A percentile compares a stretch with the other conserved stretches of the same genome.
Evolutionary conservation across 2,329 filamentous ascomycete species (phyloP).

Genomic region (Ceratocystis colombiana): DNA sequence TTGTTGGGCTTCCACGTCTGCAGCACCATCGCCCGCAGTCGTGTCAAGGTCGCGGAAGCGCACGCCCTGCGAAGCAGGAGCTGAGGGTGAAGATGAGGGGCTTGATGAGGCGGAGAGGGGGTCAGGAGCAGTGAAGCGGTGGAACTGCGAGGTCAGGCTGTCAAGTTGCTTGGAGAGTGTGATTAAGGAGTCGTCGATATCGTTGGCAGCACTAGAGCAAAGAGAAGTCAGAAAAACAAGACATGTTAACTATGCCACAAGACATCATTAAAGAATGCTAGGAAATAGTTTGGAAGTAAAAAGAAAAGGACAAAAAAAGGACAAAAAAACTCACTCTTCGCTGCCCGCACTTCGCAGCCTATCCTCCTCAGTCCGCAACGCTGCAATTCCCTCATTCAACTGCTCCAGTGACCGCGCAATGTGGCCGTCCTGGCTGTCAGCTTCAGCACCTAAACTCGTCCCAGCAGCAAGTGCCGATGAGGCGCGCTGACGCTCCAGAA

Average conservation of each 20-base stretch:
- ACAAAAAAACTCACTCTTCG: slow-evolving; percentile 42
- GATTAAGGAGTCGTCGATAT: slow-evolving; percentile 54
- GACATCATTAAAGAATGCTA: too few relatives aligned
- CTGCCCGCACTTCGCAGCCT: slow-evolving; percentile 55
- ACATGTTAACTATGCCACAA: too few relatives aligned
- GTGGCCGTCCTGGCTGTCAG: slow-evolving; percentile 74
- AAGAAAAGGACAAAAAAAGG: background rate
- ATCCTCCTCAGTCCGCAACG: slow-evolving; percentile 53
- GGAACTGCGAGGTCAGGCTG: slow-evolving; percentile 71
- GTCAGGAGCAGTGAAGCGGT: slow-evolving; percentile 51
- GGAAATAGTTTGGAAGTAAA: background rate
- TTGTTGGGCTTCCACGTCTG: slow-evolving; percentile 36
- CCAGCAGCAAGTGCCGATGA: slow-evolving; percentile 17
- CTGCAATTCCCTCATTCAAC: slow-evolving; percentile 66
- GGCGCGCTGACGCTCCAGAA: slow-evolving; percentile 83
- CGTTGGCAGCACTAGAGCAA: slow-evolving; percentile 36
- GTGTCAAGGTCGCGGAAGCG: slow-evolving; percentile 64
- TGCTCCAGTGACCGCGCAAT: slow-evolving; percentile 83
- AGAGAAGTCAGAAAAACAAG: background rate
- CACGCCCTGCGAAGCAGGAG: slow-evolving; percentile 54
- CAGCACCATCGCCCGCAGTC: slow-evolving; percentile 28
- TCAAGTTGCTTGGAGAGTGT: slow-evolving; percentile 63
- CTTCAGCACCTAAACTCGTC: slow-evolving; percentile 66
- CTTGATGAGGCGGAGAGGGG: slow-evolving; percentile 32
- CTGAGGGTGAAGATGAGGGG: slow-evolving; percentile 43